Evolutionary conservation across 192 early-diverging fungal genomes (phyloP), one percentile per base, ranked within the genome.

Genomic region (Coemansia sp.): DNA sequence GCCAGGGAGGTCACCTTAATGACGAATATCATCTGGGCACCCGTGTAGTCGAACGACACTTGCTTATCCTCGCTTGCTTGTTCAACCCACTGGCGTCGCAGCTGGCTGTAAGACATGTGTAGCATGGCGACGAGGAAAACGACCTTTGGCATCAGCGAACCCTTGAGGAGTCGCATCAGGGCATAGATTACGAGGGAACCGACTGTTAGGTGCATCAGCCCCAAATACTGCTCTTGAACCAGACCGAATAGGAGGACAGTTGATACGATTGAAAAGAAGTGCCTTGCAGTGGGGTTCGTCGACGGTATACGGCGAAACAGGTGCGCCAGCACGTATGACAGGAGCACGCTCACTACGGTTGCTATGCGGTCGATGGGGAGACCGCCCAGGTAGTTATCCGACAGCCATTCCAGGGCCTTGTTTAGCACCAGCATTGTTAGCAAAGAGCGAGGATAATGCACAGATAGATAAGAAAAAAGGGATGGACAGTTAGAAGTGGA

Each of bases 11-110:
- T 92, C 41, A 94, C 70, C 68, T 96, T 96, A 62, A 96, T 95
- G n/a, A 94, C 89, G 53, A 95, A 77, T 23, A 97, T 86, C 96
- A 99, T 99, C 76, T 95, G 91, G 2, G 94, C 92, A 12, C 93
- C 92, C 10, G 96, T 93, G 60, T 91, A 84, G 80, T 99, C 95
- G 69, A 93, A 85, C 20, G 75, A 72, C 14, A 84, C 85, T 59
- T 84, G 75, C 11, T 21, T 26, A 42, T 42, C 56, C 2, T 43
- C 41, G 12, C 74, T 70, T 11, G 73, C 66, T 18, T 48, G 28
- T 35, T 73, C 70, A 60, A 48, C 34, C 64, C 62, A 48, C 58
- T 86, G 79, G 23, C 73, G 70, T 41, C 64, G 64, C 14, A 76
- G 62, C 43, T 82, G 73, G 68, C 79, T 87, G 81, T 85, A 71